Percentiles rank a stretch among this genome's conserved stretches.
Conservation (phyloP, 1,284 basidiomycete species). For the Takashimella tepidaria region DNA sequence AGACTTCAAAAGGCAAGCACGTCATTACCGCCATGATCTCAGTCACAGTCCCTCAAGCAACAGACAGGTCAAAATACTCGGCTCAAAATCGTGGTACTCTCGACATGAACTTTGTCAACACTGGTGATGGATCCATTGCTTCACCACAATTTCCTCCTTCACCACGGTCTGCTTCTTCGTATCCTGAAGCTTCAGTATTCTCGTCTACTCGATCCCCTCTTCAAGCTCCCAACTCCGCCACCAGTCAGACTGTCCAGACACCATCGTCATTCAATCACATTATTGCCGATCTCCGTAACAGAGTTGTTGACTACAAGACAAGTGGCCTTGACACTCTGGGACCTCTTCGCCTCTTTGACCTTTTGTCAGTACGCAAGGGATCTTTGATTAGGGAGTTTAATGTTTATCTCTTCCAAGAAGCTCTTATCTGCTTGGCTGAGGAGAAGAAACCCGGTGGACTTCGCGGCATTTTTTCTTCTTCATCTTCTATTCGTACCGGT, state of each 20-base stretch:
- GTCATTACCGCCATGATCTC: slow-evolving; percentile 84
- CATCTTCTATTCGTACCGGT: slow-evolving; percentile 19
- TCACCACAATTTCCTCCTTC: slow-evolving; percentile 38
- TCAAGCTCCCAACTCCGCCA: slow-evolving; percentile 12
- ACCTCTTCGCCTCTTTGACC: slow-evolving; percentile 81
- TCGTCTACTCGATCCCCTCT: not conserved
- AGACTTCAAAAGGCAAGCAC: slow-evolving; percentile 56
- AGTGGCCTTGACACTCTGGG: slow-evolving; percentile 79
- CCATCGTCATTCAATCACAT: slow-evolving; percentile 62
- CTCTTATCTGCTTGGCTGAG: slow-evolving; percentile 92
- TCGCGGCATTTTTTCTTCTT: slow-evolving; percentile 29
- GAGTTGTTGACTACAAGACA: slow-evolving; percentile 91
- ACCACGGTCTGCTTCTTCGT: slow-evolving; percentile 20
- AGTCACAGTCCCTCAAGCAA: slow-evolving; percentile 79
- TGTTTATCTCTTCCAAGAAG: slow-evolving; percentile 93
- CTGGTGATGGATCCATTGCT: not conserved
- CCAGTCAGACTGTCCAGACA: slow-evolving; percentile 11
- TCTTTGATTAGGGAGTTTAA: slow-evolving; percentile 81
- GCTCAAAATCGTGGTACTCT: slow-evolving; percentile 10
- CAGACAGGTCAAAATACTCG: slow-evolving; percentile 28
- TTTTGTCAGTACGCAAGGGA: slow-evolving; percentile 80
- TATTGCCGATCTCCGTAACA: slow-evolving; percentile 75
- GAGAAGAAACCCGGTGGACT: slow-evolving; percentile 67
- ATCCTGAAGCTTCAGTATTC: slow-evolving; percentile 9
- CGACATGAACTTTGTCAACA: not conserved